A percentile compares a stretch with the other conserved stretches of the same genome.
Conservation (phyloP, 495 filamentous ascomycete genomes). For the Penicillium atrosanguineum region DNA sequence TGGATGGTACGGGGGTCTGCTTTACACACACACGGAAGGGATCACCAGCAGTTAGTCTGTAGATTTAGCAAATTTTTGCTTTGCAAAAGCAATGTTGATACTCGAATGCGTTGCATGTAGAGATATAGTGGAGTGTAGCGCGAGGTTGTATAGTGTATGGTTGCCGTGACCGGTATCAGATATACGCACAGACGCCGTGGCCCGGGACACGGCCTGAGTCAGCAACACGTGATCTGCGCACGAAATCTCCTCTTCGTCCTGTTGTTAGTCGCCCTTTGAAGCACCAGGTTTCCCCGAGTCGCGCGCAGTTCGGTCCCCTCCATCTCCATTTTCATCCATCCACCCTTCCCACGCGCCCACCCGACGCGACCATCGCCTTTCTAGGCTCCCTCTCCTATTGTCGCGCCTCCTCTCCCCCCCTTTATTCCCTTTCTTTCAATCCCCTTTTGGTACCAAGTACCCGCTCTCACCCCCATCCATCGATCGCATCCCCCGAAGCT, state of each 20-base stretch:
- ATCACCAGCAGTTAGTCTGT: not conserved
- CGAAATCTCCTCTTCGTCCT: constrained; percentile 42
- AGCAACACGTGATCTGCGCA: constrained; percentile 22
- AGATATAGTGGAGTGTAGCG: not conserved
- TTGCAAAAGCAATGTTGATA: not conserved
- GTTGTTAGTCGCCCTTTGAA: constrained; percentile 38
- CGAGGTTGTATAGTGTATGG: not conserved
- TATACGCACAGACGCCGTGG: not conserved
- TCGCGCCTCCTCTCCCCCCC: constrained; percentile 16
- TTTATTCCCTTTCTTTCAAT: constrained; percentile 27
- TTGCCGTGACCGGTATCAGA: not conserved
- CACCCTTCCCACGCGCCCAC: constrained; percentile 34
- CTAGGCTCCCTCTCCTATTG: constrained; percentile 21
- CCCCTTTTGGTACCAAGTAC: constrained; percentile 22
- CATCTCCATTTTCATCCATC: constrained; percentile 48
- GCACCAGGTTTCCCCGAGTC: constrained; percentile 44
- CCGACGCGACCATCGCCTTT: constrained; percentile 28
- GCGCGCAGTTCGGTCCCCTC: constrained; percentile 46
- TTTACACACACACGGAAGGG: not conserved
- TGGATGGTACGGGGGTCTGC: not conserved
- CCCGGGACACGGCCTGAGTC: constrained; percentile 18
- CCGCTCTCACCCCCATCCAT: constrained; percentile 23
- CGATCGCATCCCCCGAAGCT: constrained; percentile 29
- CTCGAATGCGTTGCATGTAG: not conserved
- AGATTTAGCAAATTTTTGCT: not conserved